Conservation (phyloP, 2,329 filamentous ascomycete genomes). For the Sporothrix humicola region DNA sequence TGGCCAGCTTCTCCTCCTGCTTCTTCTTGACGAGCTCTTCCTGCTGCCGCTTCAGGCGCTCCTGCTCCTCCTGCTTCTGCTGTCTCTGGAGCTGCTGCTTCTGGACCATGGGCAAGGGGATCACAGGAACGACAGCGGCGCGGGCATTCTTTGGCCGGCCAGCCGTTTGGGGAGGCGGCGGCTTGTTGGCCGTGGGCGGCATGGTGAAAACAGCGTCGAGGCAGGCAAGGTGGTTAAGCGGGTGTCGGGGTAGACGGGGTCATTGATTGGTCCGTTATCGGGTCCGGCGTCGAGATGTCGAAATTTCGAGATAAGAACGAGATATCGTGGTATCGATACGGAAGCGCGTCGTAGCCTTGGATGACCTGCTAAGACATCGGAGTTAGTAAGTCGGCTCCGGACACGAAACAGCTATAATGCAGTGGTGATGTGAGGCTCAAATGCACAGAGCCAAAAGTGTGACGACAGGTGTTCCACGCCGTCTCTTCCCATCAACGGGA, state of each 20-base stretch:
- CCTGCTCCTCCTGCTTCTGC: slow-evolving; percentile 34
- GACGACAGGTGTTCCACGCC: slow-evolving; percentile 17
- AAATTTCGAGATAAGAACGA: neutral
- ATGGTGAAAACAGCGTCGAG: slow-evolving; percentile 18
- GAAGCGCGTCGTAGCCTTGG: neutral
- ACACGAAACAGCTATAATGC: neutral
- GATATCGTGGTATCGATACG: neutral
- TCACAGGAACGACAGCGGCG: slow-evolving; percentile 35
- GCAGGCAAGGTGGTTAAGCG: neutral
- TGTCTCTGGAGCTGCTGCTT: slow-evolving; percentile 36
- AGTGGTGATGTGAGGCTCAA: neutral
- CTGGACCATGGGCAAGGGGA: slow-evolving; percentile 37
- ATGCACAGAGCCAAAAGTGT: neutral
- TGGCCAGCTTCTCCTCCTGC: neutral
- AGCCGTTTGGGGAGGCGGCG: slow-evolving; percentile 22
- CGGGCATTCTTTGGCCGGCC: slow-evolving; percentile 31
- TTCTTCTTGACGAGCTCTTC: slow-evolving; percentile 22
- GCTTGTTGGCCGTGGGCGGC: slow-evolving; percentile 33
- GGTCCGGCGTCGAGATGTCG: neutral
- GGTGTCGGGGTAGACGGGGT: neutral
- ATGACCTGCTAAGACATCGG: neutral
- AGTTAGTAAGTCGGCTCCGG: neutral
- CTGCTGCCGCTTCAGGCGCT: slow-evolving; percentile 31
- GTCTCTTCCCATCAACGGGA: neutral
- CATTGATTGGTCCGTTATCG: slow-evolving; percentile 16